Evolutionary conservation across 148 eudicot genomes (phyloP).

Genomic region (Amaranthus cruentus): DNA sequence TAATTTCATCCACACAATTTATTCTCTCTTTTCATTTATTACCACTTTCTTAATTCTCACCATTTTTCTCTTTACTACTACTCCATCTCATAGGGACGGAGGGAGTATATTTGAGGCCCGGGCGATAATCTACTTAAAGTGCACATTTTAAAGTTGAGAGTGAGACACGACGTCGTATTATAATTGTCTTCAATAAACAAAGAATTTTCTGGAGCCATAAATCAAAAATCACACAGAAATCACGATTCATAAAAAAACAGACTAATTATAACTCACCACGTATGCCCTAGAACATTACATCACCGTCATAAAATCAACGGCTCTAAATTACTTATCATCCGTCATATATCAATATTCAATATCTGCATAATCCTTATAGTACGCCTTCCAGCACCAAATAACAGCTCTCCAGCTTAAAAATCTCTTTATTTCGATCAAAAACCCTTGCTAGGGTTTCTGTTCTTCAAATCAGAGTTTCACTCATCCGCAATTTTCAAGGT

Average conservation of each 20-base stretch:
- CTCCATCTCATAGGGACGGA: too few species aligned
- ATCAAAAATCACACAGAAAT: not conserved
- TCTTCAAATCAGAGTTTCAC: not conserved
- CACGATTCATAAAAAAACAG: not conserved
- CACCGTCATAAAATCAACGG: conserved; percentile 5
- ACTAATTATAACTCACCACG: conserved; percentile 5
- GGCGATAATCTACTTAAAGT: too few species aligned
- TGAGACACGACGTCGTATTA: too few species aligned
- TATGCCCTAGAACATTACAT: not conserved
- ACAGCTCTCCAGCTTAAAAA: not conserved
- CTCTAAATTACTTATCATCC: too few species aligned
- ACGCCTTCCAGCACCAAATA: not conserved
- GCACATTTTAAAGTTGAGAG: too few species aligned
- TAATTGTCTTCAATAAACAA: not conserved
- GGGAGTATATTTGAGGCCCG: too few species aligned
- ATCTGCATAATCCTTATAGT: not conserved
- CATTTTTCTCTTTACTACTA: too few species aligned
- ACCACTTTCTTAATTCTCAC: too few species aligned
- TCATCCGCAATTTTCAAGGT: conserved; percentile 1
- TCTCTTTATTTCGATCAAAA: conserved; percentile 16
- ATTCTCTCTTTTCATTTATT: too few species aligned
- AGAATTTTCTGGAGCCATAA: not conserved
- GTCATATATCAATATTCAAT: not conserved
- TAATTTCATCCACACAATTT: too few species aligned
- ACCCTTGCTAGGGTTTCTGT: conserved; percentile 26